A percentile compares a stretch with the other conserved stretches of the same genome.
phyloP scores from a whole-genome alignment of 306 rosid species.

The Hylodesmum podocarpum region DNA sequence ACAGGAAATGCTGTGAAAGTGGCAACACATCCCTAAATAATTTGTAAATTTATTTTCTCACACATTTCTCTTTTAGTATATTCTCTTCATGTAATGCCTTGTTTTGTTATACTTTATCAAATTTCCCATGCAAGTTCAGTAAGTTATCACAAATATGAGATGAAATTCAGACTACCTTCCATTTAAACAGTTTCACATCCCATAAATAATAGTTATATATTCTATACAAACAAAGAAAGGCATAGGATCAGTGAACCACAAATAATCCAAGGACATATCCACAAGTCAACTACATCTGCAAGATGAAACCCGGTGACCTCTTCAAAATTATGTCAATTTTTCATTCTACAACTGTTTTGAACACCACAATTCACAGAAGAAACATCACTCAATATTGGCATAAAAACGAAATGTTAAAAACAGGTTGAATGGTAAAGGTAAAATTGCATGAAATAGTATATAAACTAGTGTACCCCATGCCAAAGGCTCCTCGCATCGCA shows the following conservation, averaged over 20 bases:
- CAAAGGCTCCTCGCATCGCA: too few species aligned
- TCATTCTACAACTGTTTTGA: slow-evolving; percentile 19
- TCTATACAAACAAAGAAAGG: slow-evolving; percentile 20
- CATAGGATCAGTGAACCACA: slow-evolving; percentile 19
- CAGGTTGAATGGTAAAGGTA: background rate
- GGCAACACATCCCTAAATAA: background rate
- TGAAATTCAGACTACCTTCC: background rate
- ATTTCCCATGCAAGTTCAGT: slow-evolving; percentile 5
- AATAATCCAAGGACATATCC: slow-evolving; percentile 30
- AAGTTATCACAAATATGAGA: slow-evolving; percentile 24
- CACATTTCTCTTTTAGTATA: slow-evolving; percentile 14
- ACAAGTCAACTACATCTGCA: slow-evolving; percentile 33
- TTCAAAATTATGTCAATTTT: background rate
- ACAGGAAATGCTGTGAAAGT: slow-evolving; percentile 19
- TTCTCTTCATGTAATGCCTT: slow-evolving; percentile 2
- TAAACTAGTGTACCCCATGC: too few species aligned
- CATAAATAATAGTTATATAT: slow-evolving; percentile 24
- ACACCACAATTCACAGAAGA: slow-evolving; percentile 2
- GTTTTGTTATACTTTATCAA: slow-evolving; percentile 16
- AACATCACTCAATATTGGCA: slow-evolving; percentile 9
- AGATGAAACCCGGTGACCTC: slow-evolving; percentile 18
- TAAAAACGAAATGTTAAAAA: background rate
- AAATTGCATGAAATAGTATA: slow-evolving; percentile 13
- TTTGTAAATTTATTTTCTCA: slow-evolving; percentile 8
- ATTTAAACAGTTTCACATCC: slow-evolving; percentile 19